Evolutionary conservation across 805 yeast genomes (phyloP), one percentile per base, ranked within the genome.

Genomic region (Metschnikowia noctiluminum): DNA sequence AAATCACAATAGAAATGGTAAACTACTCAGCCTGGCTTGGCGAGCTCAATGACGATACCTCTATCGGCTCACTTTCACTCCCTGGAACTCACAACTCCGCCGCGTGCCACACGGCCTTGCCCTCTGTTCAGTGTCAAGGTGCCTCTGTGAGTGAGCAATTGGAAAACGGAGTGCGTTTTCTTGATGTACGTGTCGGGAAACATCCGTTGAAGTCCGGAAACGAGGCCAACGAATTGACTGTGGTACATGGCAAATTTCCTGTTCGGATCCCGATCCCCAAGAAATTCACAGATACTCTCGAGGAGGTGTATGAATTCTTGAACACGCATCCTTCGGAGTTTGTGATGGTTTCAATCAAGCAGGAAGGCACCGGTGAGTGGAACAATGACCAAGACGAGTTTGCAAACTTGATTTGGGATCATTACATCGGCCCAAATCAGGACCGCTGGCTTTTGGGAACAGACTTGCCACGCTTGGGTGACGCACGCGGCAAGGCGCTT

Each of bases 81-180:
- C 90, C 92, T 9, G 94, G 94, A n/a, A 86, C 92, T n/a, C 94
- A 87, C 68, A 86, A 87, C 62, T 76, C 88, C 38, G 89, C 86
- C 12, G 92, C 92, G 6, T 81, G 78, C 56, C 83, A 84, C 62
- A 69, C 77, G 7, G 85, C 91, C 2, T 67, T 85, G 40, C 92
- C 92, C 28, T 80, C 89, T 0, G 91, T 87, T 30, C 85, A 82
- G 61, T 87, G 94, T 63, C 94, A 87, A 63, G 85, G 81, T 14
- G 78, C 72, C 7, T 64, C 80, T 0, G 73, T 87, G 43, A 64
- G 74, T 2, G 80, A 78, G 2, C 94, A 87, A 65, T 76, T 87
- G 68, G 65, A 77, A 45, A 72, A 86, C 56, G 94, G 94, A 12
- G 85, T 87, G n/a, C 72, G 94, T 50, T 87, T 85, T 56, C 70